These are phyloP conservation scores for Rhynchospora tenuis DNA, from an alignment of 176 grass and related monocot species.

Conservation along the genomic window DNA sequence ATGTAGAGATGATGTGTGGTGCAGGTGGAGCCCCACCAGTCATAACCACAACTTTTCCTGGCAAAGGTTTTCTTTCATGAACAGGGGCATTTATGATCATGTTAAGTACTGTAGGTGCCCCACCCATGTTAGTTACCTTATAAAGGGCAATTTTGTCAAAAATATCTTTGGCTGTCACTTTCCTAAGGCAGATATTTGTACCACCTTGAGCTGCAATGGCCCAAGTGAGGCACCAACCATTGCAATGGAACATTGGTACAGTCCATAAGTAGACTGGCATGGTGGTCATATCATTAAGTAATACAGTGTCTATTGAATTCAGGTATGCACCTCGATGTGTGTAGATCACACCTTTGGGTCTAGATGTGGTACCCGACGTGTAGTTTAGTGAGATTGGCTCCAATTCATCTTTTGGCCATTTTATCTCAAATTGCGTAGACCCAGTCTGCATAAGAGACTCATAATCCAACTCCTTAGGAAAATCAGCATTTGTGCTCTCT, in stretches of 20 bases:
- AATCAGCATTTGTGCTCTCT: not conserved
- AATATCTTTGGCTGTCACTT: slow-evolving; percentile 36
- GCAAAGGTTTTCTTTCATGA: slow-evolving; percentile 20
- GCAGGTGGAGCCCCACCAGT: slow-evolving; percentile 64
- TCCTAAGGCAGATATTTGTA: slow-evolving; percentile 53
- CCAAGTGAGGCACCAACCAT: slow-evolving; percentile 76
- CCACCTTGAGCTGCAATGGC: slow-evolving; percentile 72
- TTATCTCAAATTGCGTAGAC: slow-evolving; percentile 23
- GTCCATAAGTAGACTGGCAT: slow-evolving; percentile 70
- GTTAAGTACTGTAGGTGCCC: slow-evolving; percentile 59
- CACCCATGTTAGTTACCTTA: slow-evolving; percentile 62
- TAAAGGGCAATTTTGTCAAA: slow-evolving; percentile 38
- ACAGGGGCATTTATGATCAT: slow-evolving; percentile 59
- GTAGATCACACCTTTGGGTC: slow-evolving; percentile 80
- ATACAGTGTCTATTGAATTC: slow-evolving; percentile 40
- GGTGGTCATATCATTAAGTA: slow-evolving; percentile 38
- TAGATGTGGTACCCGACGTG: slow-evolving; percentile 73
- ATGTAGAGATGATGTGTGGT: slow-evolving; percentile 45
- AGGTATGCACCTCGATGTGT: slow-evolving; percentile 67
- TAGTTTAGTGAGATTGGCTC: slow-evolving; percentile 75
- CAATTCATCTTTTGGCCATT: slow-evolving; percentile 63
- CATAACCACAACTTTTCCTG: slow-evolving; percentile 34
- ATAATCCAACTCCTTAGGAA: slow-evolving; percentile 32
- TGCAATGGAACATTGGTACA: slow-evolving; percentile 92
- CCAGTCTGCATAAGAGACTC: slow-evolving; percentile 36